A percentile compares a stretch with the other conserved stretches of the same genome.
phyloP scores from a whole-genome alignment of 352 stramenopile genomes.

The Phytopythium montanum region DNA sequence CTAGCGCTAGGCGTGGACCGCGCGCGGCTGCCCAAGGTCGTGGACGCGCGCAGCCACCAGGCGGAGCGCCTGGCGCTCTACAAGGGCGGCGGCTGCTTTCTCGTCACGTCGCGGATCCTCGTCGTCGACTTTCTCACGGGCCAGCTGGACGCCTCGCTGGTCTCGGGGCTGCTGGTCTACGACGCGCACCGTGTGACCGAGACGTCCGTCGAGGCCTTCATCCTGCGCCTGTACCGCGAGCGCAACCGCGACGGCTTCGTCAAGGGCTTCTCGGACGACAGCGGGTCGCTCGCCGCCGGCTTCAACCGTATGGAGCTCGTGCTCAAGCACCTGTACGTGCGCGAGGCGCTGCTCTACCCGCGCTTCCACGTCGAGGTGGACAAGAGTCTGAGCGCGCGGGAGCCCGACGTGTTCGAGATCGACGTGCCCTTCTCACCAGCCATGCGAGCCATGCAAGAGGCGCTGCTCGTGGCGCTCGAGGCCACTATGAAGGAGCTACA shows the following conservation, averaged over 20 bases:
- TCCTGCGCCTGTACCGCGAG: slow-evolving; percentile 93
- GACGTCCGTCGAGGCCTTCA: slow-evolving; percentile 96
- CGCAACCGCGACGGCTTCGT: slow-evolving; percentile 91
- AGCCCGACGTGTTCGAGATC: slow-evolving; percentile 94
- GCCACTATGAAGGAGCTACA: slow-evolving; percentile 94
- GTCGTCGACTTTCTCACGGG: slow-evolving; percentile 96
- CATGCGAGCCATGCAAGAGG: slow-evolving; percentile 95
- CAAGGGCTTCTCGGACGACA: slow-evolving; percentile 96
- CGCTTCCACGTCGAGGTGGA: slow-evolving; percentile 93
- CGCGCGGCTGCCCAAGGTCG: slow-evolving; percentile 83
- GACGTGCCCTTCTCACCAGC: slow-evolving; percentile 87
- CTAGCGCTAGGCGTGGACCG: slow-evolving; percentile 86
- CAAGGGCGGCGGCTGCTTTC: slow-evolving; percentile 88
- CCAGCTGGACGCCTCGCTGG: slow-evolving; percentile 66
- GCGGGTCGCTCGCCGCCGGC: slow-evolving; percentile 83
- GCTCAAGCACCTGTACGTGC: slow-evolving; percentile 93
- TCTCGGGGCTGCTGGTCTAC: slow-evolving; percentile 93
- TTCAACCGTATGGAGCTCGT: slow-evolving; percentile 96
- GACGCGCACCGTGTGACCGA: slow-evolving; percentile 93
- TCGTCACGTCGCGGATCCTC: slow-evolving; percentile 96
- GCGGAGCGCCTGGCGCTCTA: slow-evolving; percentile 88
- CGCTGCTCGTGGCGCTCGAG: slow-evolving; percentile 91
- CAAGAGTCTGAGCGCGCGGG: slow-evolving; percentile 75
- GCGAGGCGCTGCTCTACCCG: slow-evolving; percentile 93
- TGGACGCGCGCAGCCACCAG: slow-evolving; percentile 73